Conservation (phyloP, 1,284 basidiomycete species). For the Ganoderma lingzhi region DNA sequence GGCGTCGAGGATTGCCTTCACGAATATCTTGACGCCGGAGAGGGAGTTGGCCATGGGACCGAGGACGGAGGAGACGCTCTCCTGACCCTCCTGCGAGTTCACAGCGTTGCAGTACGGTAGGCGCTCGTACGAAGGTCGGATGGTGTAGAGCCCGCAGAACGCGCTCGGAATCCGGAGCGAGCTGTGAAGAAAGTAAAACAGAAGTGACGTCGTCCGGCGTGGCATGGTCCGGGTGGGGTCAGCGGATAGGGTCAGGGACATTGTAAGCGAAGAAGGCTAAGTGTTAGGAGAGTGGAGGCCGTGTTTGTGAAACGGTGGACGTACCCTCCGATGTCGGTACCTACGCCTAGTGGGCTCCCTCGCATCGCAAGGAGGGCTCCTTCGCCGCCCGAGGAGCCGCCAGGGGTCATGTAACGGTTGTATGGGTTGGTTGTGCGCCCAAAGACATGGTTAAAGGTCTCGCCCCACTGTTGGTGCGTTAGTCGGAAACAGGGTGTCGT, state of each 20-base stretch:
- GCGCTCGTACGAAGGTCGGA: constrained; percentile 63
- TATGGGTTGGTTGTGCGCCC: constrained; percentile 81
- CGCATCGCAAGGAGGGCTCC: constrained; percentile 78
- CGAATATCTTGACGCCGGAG: constrained; percentile 55
- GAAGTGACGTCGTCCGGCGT: background rate
- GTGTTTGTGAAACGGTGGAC: constrained; percentile 14
- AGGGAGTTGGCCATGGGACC: constrained; percentile 61
- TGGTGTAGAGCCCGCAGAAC: constrained; percentile 59
- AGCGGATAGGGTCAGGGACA: constrained; percentile 8
- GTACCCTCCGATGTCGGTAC: constrained; percentile 78
- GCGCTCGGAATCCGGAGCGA: constrained; percentile 62
- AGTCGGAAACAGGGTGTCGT: background rate
- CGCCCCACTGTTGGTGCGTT: constrained; percentile 44
- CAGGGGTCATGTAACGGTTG: constrained; percentile 69
- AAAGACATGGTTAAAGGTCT: constrained; percentile 59
- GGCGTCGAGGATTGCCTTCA: constrained; percentile 52
- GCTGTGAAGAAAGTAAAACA: constrained; percentile 31
- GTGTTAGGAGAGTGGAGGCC: constrained; percentile 6
- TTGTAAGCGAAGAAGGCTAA: background rate
- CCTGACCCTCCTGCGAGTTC: constrained; percentile 59
- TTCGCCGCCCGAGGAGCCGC: constrained; percentile 86
- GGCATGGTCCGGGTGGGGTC: background rate
- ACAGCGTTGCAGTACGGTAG: constrained; percentile 58
- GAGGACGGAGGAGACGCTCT: constrained; percentile 60
- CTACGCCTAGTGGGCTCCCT: constrained; percentile 81